These are phyloP conservation scores for Ustilago esculenta DNA, from an alignment of 1,284 basidiomycete species.

Conservation along the genomic window DNA sequence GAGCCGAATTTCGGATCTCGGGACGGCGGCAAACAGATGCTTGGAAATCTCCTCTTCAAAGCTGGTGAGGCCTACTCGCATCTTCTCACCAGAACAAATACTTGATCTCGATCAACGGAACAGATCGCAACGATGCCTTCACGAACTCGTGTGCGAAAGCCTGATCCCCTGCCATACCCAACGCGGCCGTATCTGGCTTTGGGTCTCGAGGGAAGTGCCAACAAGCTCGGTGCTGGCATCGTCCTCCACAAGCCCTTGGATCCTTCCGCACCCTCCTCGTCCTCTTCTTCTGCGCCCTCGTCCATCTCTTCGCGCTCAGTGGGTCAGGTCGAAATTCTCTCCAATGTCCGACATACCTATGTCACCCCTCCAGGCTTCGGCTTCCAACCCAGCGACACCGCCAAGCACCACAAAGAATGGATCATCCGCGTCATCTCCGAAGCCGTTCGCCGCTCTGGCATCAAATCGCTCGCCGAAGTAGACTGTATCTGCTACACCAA, in stretches of 20 bases:
- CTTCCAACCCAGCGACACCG: constrained; percentile 94
- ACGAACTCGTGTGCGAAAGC: constrained; percentile 22
- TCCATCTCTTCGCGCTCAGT: constrained; percentile 77
- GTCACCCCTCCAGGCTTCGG: constrained; percentile 98
- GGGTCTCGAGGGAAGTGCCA: constrained; percentile 72
- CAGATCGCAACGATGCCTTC: too few relatives aligned
- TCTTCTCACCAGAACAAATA: too few relatives aligned
- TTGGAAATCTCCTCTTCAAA: too few relatives aligned
- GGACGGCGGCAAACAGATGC: constrained; percentile 1
- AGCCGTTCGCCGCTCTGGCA: constrained; percentile 77
- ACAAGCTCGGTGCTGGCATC: constrained; percentile 96
- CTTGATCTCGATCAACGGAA: too few relatives aligned
- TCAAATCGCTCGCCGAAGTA: constrained; percentile 77
- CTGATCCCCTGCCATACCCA: constrained; percentile 52
- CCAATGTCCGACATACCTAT: constrained; percentile 89
- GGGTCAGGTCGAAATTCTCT: constrained; percentile 67
- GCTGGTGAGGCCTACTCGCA: too few relatives aligned
- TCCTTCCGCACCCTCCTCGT: constrained; percentile 26
- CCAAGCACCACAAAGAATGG: constrained; percentile 95
- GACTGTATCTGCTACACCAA: constrained; percentile 98
- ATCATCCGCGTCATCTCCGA: constrained; percentile 82
- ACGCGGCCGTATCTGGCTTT: constrained; percentile 58
- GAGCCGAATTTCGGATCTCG: constrained; percentile 25
- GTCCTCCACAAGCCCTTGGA: constrained; percentile 83
- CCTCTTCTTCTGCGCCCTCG: constrained; percentile 56